These are phyloP conservation scores for Colletotrichum destructivum DNA, from an alignment of 2,329 filamentous ascomycete genomes.

Conservation along the genomic window DNA sequence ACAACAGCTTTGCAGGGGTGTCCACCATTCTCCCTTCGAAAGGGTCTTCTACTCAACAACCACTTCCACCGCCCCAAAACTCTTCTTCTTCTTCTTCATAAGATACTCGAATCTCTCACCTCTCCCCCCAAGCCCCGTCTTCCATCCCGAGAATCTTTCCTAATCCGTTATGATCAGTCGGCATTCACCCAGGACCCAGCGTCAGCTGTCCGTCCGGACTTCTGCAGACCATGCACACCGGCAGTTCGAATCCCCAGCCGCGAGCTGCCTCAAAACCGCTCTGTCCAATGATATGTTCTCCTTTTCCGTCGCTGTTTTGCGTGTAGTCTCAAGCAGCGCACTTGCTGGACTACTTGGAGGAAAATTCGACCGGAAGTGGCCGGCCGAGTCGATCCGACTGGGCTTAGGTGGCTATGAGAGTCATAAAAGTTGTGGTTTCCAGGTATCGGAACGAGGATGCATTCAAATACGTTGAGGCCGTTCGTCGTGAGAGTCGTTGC, in stretches of 20 bases:
- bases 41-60: slow-evolving; percentile 43
- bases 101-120: slow-evolving; percentile 41
- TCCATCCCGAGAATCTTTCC: slow-evolving; percentile 32
- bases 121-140: slow-evolving; percentile 22
- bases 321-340: neutral
- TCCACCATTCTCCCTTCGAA: slow-evolving; percentile 41
- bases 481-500: slow-evolving; percentile 43
- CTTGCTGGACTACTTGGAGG: neutral
- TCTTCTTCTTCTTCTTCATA: slow-evolving; percentile 41
- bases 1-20: slow-evolving; percentile 42
- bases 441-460: slow-evolving; percentile 34
- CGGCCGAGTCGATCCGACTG: slow-evolving; percentile 2
- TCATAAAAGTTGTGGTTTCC: slow-evolving; percentile 32
- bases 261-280: slow-evolving; percentile 13
- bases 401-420: slow-evolving; percentile 19
- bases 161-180: slow-evolving; percentile 9
- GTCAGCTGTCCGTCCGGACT: neutral
- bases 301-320: slow-evolving; percentile 19
- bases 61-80: slow-evolving; percentile 45
- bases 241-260: slow-evolving; percentile 22
- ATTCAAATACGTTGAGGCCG: slow-evolving; percentile 40
- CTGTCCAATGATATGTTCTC: slow-evolving; percentile 4
- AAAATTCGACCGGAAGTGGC: slow-evolving; percentile 3
- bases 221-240: slow-evolving; percentile 2
- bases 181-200: neutral